phyloP scores from a whole-genome alignment of 352 stramenopile species.

The Lagenidium giganteum region DNA sequence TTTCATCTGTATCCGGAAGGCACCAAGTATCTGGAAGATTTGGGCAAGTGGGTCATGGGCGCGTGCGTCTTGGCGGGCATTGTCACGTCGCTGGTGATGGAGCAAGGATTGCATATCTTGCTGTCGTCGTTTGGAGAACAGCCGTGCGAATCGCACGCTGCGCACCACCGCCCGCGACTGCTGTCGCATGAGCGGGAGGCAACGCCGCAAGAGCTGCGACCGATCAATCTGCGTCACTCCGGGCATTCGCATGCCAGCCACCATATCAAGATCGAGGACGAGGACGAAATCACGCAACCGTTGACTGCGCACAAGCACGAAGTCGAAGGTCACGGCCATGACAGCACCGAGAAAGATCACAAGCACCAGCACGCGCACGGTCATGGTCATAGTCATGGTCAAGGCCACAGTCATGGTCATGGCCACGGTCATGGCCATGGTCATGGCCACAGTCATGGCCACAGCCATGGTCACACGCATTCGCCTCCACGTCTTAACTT shows the following conservation, averaged over 20 bases:
- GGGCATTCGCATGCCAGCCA: no score
- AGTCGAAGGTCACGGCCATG: neutral
- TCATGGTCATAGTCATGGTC: no score
- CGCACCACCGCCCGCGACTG: no score
- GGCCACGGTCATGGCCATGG: neutral
- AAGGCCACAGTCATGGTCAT: neutral
- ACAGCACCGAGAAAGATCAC: no score
- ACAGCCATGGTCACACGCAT: no score
- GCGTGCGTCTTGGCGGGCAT: slow-evolving; percentile 13
- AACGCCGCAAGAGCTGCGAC: no score
- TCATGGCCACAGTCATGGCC: neutral
- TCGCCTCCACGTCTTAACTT: slow-evolving; percentile 13
- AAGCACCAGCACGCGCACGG: no score
- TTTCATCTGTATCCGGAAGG: slow-evolving; percentile 19
- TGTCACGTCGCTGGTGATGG: slow-evolving; percentile 10
- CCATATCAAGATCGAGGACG: no score
- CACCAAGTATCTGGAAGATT: slow-evolving; percentile 7
- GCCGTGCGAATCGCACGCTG: no score
- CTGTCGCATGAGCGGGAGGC: no score
- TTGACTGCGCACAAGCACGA: slow-evolving; percentile 6
- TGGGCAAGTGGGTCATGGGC: slow-evolving; percentile 15
- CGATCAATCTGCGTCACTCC: no score
- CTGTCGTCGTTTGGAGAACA: slow-evolving; percentile 14
- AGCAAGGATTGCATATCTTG: slow-evolving; percentile 14
- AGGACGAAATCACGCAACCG: no score